Evolutionary conservation across 352 stramenopile genomes (phyloP).

Genomic region (Thraustochytrium striatum): DNA sequence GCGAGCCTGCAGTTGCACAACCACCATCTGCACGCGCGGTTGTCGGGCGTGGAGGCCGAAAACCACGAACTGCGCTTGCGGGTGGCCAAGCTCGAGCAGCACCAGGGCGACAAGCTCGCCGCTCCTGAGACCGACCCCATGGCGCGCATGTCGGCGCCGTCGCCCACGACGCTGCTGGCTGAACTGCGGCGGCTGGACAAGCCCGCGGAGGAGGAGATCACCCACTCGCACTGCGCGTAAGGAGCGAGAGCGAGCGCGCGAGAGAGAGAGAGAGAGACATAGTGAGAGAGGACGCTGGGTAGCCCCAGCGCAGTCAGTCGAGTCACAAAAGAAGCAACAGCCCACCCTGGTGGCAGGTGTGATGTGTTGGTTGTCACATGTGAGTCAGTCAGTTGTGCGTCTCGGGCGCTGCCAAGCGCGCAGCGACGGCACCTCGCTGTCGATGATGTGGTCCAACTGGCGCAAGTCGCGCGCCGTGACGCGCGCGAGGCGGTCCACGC

Average conservation of each 20-base stretch:
- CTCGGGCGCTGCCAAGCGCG: constrained; percentile 51
- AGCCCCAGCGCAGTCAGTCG: neutral
- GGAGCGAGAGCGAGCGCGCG: neutral
- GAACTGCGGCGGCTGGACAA: neutral
- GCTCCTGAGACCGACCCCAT: neutral
- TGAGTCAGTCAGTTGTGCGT: neutral
- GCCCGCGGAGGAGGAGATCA: neutral
- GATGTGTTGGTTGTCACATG: neutral
- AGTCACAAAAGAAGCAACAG: neutral
- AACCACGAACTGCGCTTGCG: neutral
- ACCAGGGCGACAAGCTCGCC: neutral
- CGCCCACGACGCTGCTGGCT: neutral
- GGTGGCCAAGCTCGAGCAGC: too few species aligned
- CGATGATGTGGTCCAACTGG: constrained; percentile 79
- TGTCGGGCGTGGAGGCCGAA: constrained; percentile 20
- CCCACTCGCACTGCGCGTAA: constrained; percentile 25
- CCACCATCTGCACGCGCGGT: neutral
- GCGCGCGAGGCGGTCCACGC: constrained; percentile 70
- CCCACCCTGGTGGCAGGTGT: neutral
- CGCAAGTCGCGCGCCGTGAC: constrained; percentile 72
- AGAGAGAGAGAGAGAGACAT: neutral
- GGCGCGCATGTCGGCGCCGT: neutral
- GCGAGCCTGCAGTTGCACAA: neutral
- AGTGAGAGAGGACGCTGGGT: neutral
- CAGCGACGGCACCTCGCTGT: constrained; percentile 76